These are phyloP conservation scores for Tylopilus intermedius DNA, from an alignment of 768 basidiomycete species.

Conservation along the genomic window DNA sequence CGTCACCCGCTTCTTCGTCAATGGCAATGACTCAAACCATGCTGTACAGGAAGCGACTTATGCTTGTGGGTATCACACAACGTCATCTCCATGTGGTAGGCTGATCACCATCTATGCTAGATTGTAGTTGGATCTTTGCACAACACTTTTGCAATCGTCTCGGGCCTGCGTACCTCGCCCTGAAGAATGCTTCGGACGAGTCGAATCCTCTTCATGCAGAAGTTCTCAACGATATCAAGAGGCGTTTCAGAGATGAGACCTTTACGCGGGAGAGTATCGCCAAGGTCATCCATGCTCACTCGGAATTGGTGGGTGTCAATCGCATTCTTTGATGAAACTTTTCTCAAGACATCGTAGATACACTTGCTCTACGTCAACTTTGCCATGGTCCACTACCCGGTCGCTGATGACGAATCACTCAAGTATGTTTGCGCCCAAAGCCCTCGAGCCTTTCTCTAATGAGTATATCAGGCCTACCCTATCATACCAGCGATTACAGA, in stretches of 20 bases:
- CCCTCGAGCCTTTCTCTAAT: constrained; percentile 5
- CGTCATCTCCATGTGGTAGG: not conserved
- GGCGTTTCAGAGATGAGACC: constrained; percentile 94
- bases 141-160: constrained; percentile 98
- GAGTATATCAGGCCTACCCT: constrained; percentile 72
- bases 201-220: constrained; percentile 85
- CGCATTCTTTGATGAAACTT: not conserved
- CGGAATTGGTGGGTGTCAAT: constrained; percentile 63
- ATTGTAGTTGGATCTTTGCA: constrained; percentile 96
- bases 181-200: constrained; percentile 88
- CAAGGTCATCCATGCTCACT: constrained; percentile 80
- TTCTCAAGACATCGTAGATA: constrained; percentile 45
- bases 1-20: constrained; percentile 81
- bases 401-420: constrained; percentile 57
- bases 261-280: constrained; percentile 94
- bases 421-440: constrained; percentile 42
- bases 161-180: constrained; percentile 82
- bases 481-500: constrained; percentile 91
- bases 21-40: constrained; percentile 41
- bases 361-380: constrained; percentile 95
- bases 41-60: constrained; percentile 98
- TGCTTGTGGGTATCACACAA: constrained; percentile 55
- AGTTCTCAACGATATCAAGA: constrained; percentile 92
- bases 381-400: constrained; percentile 90
- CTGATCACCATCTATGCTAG: constrained; percentile 33